Percentiles rank a stretch among this genome's conserved stretches.
Evolutionary conservation across 352 stramenopile genomes (phyloP).

Genomic region (Globisporangium nodosum): DNA sequence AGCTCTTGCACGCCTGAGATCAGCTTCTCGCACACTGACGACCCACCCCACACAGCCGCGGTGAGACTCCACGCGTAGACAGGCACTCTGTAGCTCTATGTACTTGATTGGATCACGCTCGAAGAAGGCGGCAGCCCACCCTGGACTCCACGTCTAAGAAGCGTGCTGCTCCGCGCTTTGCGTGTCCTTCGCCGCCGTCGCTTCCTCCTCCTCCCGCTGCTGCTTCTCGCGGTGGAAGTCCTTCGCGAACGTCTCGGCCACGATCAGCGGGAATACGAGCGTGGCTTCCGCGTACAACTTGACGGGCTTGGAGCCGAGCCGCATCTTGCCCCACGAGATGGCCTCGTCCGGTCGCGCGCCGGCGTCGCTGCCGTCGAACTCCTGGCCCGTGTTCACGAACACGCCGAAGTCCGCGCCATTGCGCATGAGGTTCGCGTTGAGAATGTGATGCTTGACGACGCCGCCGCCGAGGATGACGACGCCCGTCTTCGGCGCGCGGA

Average conservation of each 20-base stretch:
- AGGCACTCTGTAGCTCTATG: not conserved
- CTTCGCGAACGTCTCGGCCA: constrained; percentile 99
- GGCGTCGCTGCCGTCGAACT: constrained; percentile 98
- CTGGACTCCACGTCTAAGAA: not conserved
- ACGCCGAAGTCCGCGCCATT: constrained; percentile 99
- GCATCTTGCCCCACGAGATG: constrained; percentile 99
- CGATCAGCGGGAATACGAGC: constrained; percentile 98
- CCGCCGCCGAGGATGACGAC: constrained; percentile 98
- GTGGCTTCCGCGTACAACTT: constrained; percentile 98
- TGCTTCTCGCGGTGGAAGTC: constrained; percentile 63
- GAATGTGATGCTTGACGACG: constrained; percentile 99
- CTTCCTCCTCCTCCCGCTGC: constrained; percentile 14
- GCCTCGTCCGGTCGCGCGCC: constrained; percentile 97
- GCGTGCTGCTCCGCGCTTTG: not conserved
- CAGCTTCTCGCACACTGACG: not conserved
- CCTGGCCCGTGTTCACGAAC: constrained; percentile 98
- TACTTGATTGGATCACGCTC: not conserved
- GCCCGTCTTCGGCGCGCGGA: constrained; percentile 92
- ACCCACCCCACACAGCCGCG: not conserved
- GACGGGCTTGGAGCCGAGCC: constrained; percentile 91
- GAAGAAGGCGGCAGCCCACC: not conserved
- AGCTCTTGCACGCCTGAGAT: constrained; percentile 4
- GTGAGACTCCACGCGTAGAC: too few relatives aligned
- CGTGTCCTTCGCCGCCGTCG: not conserved
- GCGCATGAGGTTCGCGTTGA: constrained; percentile 99